Conservation (phyloP, 169 alveolate genomes). For the Plasmodium vivax region DNA sequence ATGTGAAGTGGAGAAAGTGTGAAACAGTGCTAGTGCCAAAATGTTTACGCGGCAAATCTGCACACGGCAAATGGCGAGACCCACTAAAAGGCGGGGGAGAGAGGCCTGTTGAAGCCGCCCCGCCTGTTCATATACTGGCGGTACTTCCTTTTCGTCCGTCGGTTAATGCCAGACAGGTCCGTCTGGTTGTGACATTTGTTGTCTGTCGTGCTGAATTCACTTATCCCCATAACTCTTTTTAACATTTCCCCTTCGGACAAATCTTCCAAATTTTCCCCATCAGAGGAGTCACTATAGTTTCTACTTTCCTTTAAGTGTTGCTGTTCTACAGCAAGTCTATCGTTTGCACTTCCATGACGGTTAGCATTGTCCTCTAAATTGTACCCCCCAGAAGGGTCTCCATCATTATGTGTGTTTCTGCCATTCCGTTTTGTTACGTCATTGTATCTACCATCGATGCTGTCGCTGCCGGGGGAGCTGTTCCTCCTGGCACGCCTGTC, state of each 20-base stretch:
- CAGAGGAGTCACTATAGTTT: slow-evolving; percentile 1
- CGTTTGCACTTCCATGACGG: not conserved
- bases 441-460: not conserved
- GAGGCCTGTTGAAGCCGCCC: slow-evolving; percentile 94
- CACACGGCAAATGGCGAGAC: not conserved
- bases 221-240: slow-evolving; percentile 87
- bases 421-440: not conserved
- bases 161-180: slow-evolving; percentile 87
- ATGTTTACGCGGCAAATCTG: not conserved
- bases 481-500: not conserved
- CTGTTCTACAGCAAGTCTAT: not conserved
- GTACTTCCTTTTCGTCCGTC: slow-evolving; percentile 90
- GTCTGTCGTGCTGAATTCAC: slow-evolving; percentile 84
- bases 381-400: not conserved
- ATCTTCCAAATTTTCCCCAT: slow-evolving; percentile 24
- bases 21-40: too few relatives aligned
- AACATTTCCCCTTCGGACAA: slow-evolving; percentile 82
- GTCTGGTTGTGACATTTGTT: slow-evolving; percentile 86
- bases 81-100: slow-evolving; percentile 87
- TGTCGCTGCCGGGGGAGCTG: not conserved
- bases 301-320: not conserved
- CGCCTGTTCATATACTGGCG: slow-evolving; percentile 95
- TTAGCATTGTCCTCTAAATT: not conserved
- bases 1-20: not conserved
- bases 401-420: not conserved